Evolutionary conservation across 345 rosid species (phyloP).

Genomic region (Turnera subulata): DNA sequence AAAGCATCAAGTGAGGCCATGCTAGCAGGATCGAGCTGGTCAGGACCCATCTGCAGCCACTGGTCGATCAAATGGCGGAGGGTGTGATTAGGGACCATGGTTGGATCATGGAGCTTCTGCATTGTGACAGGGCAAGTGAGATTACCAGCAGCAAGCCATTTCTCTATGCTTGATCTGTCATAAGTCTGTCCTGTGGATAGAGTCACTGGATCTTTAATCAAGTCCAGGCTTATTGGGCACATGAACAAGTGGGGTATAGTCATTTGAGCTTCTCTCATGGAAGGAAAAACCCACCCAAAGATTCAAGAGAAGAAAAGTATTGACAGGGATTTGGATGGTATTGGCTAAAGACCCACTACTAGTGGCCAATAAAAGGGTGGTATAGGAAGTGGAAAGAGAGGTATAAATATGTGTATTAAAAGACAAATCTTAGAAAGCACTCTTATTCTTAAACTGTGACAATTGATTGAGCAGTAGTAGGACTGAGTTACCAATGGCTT

Average conservation of each 20-base stretch:
- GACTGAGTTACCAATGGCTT: background rate
- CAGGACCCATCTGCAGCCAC: constrained; percentile 40
- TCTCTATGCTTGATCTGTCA: constrained; percentile 57
- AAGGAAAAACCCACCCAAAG: background rate
- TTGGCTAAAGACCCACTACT: background rate
- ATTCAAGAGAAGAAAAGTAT: background rate
- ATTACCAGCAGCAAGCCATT: constrained; percentile 60
- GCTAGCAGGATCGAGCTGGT: constrained; percentile 20
- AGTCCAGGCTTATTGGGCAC: constrained; percentile 66
- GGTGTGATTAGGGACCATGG: constrained; percentile 60
- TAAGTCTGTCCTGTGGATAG: constrained; percentile 73
- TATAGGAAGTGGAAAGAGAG: background rate
- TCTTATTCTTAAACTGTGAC: background rate
- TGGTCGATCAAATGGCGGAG: constrained; percentile 57
- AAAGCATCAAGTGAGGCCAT: constrained; percentile 20
- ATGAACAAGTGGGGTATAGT: constrained; percentile 49
- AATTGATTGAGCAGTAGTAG: background rate
- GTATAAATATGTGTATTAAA: background rate
- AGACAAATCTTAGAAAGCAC: constrained; percentile 7
- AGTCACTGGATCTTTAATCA: constrained; percentile 66
- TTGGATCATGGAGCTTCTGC: constrained; percentile 56
- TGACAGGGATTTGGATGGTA: background rate
- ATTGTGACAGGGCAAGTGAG: constrained; percentile 71
- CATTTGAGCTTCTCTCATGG: constrained; percentile 32
- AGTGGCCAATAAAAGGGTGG: no score